Base-by-base conservation (phyloP, 2,329 filamentous ascomycete genomes). In the Penicillium sp. region DNA sequence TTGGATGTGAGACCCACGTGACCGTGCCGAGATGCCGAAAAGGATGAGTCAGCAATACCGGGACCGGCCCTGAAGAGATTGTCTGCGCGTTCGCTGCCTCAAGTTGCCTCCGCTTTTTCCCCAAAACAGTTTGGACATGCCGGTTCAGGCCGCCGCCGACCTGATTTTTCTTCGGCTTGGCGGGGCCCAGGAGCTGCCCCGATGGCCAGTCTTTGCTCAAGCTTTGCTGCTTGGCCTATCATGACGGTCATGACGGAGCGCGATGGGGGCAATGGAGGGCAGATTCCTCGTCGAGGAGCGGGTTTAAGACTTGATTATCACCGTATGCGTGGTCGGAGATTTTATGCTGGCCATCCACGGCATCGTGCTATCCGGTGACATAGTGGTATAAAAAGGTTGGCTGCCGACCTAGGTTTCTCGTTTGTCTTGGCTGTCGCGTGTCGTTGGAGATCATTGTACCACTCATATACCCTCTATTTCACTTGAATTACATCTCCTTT, bases 111-210 rank as follows among this genome's bases (percentile, higher is more conserved):
- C 50, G 10, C 49, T 18, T 37, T 24, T 41, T 35, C 22, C 50
- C 50, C 50, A 41, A 41, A 52, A 11, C 7, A 52, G 50, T 33
- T 22, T 31, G 2, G n/a, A 31, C 33, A 58, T 44, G 53, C 53
- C 60, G 60, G 60, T 61, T 56, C 60, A 61, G 60, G 56, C 56
- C 56, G 56, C 44, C 13, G 6, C n/a, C 13, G 22, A n/a, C 43
- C 7, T n/a, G 5, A 43, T 37, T 51, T 47, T 44, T 47, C 36
- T 52, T 22, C 18, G 6, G 6, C 11, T 33, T 22, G 50, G 49
- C n/a, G 50, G 37, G 52, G 43, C 44, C 55, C 24, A 47, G 13
- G 49, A 36, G 22, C 52, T 22, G 39, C 46, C 16, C 22, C 43
- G 31, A 33, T 14, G 49, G 37, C 40, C 50, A 56, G 33, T 54